Base-by-base conservation (phyloP, 139 green algal species). In the Tetraselmis striata region DNA sequence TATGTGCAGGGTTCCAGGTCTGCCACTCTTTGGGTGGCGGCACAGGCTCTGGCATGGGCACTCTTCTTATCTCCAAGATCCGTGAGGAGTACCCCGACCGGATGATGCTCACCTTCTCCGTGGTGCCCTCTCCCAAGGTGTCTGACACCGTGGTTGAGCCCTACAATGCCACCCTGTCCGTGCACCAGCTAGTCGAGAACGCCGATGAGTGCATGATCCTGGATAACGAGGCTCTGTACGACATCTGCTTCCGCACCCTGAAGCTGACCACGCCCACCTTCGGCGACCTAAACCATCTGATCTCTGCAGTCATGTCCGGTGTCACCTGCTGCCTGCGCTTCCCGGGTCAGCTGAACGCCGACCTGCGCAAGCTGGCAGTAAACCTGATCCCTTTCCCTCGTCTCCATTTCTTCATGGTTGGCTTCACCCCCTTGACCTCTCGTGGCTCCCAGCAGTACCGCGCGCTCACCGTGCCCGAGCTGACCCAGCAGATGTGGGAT, bases 191-290 rank as follows among this genome's bases (percentile, higher is more conserved):
- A 67, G 93, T 98, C 23, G 95, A 98, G 88, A 98, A 98, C 82
- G 95, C 95, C 32, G 95, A 98, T 76, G 95, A 98, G 93, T 98
- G 93, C 91, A 98, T 98, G 93, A 90, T 98, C 30, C 89, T 97
- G 2, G 92, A 94, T 77, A 94, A 95, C 85, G 92, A 96, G 89
- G 92, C 93, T 1, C 90, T 97, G 79, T 96, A 96, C 83, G 95
- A 98, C 86, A 98, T 98, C 84, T 98, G 95, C 94, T 98, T 98
- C 95, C 94, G 94, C 86, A 98, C 95, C 81, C 86, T 98, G 67
- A 98, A 98, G 93, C 91, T 98, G 74, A 95, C 94, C 80, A 98
- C 94, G 59, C 95, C 95, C 45, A 97, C 94, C 81, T 98, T 96
- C 79, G 94, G 92, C 29, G 93, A 97, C 87, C 90, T 98, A 24